Evolutionary conservation across 805 yeast genomes (phyloP), one percentile per base, ranked within the genome.

Genomic region (Candida sakaeoensis): DNA sequence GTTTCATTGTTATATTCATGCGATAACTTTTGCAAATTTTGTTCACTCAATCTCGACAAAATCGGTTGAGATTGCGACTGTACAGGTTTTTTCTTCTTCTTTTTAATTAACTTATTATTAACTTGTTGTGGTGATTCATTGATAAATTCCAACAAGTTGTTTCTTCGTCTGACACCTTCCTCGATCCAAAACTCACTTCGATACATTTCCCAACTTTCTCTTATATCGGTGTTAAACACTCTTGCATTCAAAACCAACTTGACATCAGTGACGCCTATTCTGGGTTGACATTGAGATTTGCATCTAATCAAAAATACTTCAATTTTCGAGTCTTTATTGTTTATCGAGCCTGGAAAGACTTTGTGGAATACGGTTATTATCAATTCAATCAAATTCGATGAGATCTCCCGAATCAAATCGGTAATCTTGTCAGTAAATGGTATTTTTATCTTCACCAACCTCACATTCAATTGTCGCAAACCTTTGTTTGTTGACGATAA

Each of bases 161-260:
- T 58, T 15, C 74, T 50, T 46, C 89, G 66, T 48, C 88, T 72
- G 2, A 79, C 76, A 1, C 87, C 85, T 57, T 89, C 96, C 50
- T 83, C 74, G 16, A 80, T 78, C 97, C 98, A 93, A 56, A 89
- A 93, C 57, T 90, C 97, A 49, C 85, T 86, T 44, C 99, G 65
- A 53, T 90, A 91, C 29, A 88, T 60, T 54, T 91, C 99, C 98
- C 99, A 91, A 8, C 88, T 90, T 58, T 90, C 96, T 46, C 96
- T 74, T 5, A 85, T 77, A 36, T 85, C 90, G 0, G 93, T 80
- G 44, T 79, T 78, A 61, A 91, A 93, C 1, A 82, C 81, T 37
- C 96, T 68, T 3, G 97, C 85, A 42, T 83, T 82, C 40, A 93
- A 67, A 8, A 87, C 84, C 7, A 93, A 58, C 57, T 89, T 90